Conservation (phyloP, 2,329 filamentous ascomycete species). For the Aspergillus aculeatus region DNA sequence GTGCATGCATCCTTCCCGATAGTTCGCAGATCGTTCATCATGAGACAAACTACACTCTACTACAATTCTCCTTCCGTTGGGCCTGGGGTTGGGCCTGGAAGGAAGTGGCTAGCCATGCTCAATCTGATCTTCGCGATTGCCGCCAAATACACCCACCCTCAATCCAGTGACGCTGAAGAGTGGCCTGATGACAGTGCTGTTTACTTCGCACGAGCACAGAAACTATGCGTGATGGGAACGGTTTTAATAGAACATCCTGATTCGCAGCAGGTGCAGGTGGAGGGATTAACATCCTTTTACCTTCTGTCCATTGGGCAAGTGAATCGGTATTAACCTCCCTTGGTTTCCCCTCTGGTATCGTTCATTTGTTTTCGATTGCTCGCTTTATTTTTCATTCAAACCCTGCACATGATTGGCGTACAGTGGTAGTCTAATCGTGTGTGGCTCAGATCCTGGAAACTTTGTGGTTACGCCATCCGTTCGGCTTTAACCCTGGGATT, state of each 20-base stretch:
- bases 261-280: conserved; percentile 46
- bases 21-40: conserved; percentile 40
- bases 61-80: conserved; percentile 31
- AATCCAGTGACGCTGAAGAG: conserved; percentile 26
- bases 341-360: neutral
- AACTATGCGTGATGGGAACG: conserved; percentile 37
- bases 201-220: conserved; percentile 46
- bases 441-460: conserved; percentile 41
- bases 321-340: conserved; percentile 36
- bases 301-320: conserved; percentile 41
- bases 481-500: conserved; percentile 44
- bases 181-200: conserved; percentile 36
- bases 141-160: conserved; percentile 35
- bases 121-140: conserved; percentile 48
- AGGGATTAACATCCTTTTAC: conserved; percentile 43
- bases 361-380: neutral
- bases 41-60: conserved; percentile 40
- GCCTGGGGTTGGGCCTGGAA: conserved; percentile 39
- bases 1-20: conserved; percentile 46
- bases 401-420: too few species aligned
- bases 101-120: conserved; percentile 43
- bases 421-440: neutral
- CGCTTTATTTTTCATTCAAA: neutral
- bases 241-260: conserved; percentile 42
- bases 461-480: conserved; percentile 42